Evolutionary conservation across 1,139 yeast genomes (phyloP).

Genomic region (Suhomyces anneliseae): DNA sequence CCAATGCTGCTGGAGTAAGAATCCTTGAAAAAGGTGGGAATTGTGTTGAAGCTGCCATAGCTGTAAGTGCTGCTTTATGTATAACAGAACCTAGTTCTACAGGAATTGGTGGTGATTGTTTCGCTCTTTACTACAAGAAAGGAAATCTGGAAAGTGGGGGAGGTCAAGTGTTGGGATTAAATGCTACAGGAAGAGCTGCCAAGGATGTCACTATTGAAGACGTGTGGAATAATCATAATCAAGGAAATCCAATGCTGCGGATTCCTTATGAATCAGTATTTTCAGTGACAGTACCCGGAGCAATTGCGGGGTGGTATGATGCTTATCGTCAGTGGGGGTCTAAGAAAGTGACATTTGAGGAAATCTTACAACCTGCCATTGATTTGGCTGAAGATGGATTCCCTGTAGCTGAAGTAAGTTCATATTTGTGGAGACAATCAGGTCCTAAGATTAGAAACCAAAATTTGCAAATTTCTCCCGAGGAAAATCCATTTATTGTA

Average conservation of each 20-base stretch:
- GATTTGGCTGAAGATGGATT: conserved; percentile 68
- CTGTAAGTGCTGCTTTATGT: conserved; percentile 72
- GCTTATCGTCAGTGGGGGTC: conserved; percentile 72
- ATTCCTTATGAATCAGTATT: conserved; percentile 53
- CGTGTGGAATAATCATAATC: conserved; percentile 41
- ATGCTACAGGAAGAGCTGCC: conserved; percentile 79
- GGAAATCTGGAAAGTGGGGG: conserved; percentile 26
- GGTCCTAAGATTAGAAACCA: conserved; percentile 38
- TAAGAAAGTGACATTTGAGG: conserved; percentile 58
- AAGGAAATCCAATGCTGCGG: conserved; percentile 42
- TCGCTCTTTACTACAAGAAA: conserved; percentile 60
- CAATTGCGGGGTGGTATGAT: conserved; percentile 76
- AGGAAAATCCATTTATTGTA: conserved; percentile 38
- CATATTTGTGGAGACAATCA: conserved; percentile 50
- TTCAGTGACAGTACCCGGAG: conserved; percentile 74
- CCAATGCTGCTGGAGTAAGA: conserved; percentile 71
- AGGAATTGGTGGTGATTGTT: conserved; percentile 84
- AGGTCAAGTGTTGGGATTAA: conserved; percentile 59
- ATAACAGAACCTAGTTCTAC: conserved; percentile 77
- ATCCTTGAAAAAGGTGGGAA: conserved; percentile 74
- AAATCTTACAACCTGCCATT: conserved; percentile 69
- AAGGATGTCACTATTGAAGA: conserved; percentile 49
- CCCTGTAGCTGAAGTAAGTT: conserved; percentile 61
- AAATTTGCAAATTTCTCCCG: conserved; percentile 28
- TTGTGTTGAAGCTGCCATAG: conserved; percentile 80